Conservation (phyloP, 345 rosid species). For the Brassica cretica region DNA sequence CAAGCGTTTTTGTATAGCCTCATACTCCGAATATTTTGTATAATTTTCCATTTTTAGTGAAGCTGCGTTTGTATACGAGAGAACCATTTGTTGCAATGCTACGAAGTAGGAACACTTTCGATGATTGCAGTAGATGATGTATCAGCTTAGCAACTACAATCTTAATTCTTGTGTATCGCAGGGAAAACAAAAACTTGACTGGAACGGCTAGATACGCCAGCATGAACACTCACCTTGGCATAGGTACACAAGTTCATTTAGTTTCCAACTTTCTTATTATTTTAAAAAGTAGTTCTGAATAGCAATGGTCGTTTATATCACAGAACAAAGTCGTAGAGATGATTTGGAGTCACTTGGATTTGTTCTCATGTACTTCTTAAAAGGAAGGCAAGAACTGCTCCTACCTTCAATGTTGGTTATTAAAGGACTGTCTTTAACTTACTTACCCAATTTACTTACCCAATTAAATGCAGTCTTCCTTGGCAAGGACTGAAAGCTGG, state of each 20-base stretch:
- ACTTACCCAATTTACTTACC: conserved; percentile 26
- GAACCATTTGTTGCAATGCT: background rate
- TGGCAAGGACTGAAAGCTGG: conserved; percentile 97
- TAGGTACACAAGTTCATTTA: conserved; percentile 49
- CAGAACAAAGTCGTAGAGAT: conserved; percentile 98
- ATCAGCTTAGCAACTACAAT: background rate
- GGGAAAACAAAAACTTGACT: conserved; percentile 91
- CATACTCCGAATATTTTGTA: background rate
- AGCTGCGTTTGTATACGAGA: background rate
- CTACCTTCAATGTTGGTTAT: background rate
- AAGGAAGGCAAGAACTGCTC: conserved; percentile 67
- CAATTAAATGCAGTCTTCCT: conserved; percentile 62
- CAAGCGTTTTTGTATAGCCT: background rate
- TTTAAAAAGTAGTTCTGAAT: conserved; percentile 8
- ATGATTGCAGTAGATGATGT: conserved; percentile 12
- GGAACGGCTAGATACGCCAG: conserved; percentile 97
- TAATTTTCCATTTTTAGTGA: background rate
- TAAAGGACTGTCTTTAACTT: conserved; percentile 6
- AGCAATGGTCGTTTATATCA: conserved; percentile 13
- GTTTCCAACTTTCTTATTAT: conserved; percentile 3
- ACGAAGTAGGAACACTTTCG: background rate
- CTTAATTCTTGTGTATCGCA: conserved; percentile 37
- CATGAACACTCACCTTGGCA: conserved; percentile 95
- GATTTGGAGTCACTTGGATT: conserved; percentile 95
- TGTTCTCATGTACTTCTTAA: conserved; percentile 83